These are phyloP conservation scores for Vaccinium vitisidaea DNA, from an alignment of 148 eudicot genomes.

Conservation along the genomic window DNA sequence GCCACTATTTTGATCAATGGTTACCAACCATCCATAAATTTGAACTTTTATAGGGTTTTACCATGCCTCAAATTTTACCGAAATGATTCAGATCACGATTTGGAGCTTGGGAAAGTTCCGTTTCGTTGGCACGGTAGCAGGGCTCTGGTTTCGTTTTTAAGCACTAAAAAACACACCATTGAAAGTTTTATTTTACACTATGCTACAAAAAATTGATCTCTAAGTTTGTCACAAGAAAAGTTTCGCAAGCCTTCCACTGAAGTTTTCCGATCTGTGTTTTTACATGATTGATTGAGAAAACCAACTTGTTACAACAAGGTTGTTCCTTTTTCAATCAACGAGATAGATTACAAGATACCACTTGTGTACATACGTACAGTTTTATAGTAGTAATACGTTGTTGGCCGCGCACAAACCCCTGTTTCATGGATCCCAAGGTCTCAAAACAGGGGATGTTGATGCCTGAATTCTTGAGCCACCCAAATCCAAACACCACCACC, in stretches of 20 bases:
- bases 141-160: too few relatives aligned
- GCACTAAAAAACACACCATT: not conserved
- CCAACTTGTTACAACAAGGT: not conserved
- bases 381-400: not conserved
- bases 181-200: not conserved
- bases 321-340: slow-evolving; percentile 17
- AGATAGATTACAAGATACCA: not conserved
- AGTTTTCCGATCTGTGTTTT: not conserved
- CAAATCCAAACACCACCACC: slow-evolving; percentile 21
- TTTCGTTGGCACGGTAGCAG: not conserved
- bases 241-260: not conserved
- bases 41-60: too few relatives aligned
- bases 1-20: too few relatives aligned
- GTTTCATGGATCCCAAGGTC: slow-evolving; percentile 3
- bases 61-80: not conserved
- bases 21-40: too few relatives aligned
- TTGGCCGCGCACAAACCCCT: not conserved
- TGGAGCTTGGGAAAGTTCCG: not conserved
- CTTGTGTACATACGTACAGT: too few relatives aligned
- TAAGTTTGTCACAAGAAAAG: not conserved
- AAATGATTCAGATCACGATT: not conserved
- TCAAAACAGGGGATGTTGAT: slow-evolving; percentile 14
- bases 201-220: too few relatives aligned
- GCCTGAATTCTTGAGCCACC: slow-evolving; percentile 36
- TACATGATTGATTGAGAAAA: not conserved